Percentiles rank a stretch among this genome's conserved stretches.
These are phyloP conservation scores for Telopea speciosissima DNA, from an alignment of 177 flowering plant genomes.

Conservation along the genomic window DNA sequence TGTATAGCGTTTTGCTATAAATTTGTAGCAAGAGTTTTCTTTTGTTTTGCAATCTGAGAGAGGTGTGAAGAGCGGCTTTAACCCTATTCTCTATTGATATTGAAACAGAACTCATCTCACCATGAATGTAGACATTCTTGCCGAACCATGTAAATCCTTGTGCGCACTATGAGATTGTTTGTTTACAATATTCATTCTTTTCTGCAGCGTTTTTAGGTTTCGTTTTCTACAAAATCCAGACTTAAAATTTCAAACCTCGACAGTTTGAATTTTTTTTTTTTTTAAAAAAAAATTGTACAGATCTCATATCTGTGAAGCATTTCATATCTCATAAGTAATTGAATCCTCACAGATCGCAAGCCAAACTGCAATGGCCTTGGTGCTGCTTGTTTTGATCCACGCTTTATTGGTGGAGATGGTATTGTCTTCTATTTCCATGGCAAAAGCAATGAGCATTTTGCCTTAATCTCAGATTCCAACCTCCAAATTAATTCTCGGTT, in stretches of 20 bases:
- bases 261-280: no score
- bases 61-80: no score
- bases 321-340: background rate
- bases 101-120: no score
- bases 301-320: no score
- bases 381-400: conserved; percentile 24
- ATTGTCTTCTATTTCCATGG: conserved; percentile 27
- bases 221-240: background rate
- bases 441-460: conserved; percentile 14
- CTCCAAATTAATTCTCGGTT: conserved; percentile 25
- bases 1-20: no score
- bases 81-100: no score
- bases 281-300: no score
- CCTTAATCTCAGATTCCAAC: conserved; percentile 22
- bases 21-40: no score
- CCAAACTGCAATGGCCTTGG: conserved; percentile 23
- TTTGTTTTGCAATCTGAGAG: no score
- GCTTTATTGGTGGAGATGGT: conserved; percentile 26
- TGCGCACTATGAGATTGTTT: background rate
- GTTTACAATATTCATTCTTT: background rate
- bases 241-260: no score
- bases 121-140: no score
- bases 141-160: no score
- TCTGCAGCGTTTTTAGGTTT: background rate
- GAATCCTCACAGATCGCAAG: conserved; percentile 8